Conservation (phyloP, 208 protist genomes). For the Trypanosoma congolense region DNA sequence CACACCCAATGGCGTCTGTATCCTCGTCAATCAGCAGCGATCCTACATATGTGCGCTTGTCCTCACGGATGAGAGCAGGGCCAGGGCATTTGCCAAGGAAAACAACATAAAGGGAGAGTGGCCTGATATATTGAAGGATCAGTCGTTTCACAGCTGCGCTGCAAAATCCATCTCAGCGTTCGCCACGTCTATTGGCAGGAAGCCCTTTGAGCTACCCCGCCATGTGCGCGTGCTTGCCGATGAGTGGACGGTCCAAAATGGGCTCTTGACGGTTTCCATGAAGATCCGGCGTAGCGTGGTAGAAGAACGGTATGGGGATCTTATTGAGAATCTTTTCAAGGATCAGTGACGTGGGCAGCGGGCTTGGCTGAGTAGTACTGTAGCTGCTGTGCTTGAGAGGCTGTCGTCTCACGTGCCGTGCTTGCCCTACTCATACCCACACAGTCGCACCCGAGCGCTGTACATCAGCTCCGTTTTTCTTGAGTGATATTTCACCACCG, state of each 20-base stretch:
- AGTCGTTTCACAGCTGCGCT: constrained; percentile 42
- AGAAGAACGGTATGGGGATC: constrained; percentile 38
- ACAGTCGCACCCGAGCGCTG: too few species aligned
- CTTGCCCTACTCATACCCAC: too few species aligned
- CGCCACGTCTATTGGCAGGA: constrained; percentile 25
- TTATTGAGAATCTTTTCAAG: constrained; percentile 55
- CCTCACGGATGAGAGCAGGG: constrained; percentile 34
- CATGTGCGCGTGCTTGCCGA: constrained; percentile 52
- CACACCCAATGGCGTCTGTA: constrained; percentile 45
- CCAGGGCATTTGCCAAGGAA: constrained; percentile 17
- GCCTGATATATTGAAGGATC: constrained; percentile 29
- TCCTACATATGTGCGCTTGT: constrained; percentile 58
- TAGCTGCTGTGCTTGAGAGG: too few species aligned
- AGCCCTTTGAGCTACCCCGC: constrained; percentile 52
- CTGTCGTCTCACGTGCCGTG: too few species aligned
- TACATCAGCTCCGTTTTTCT: too few species aligned
- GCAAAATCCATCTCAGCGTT: constrained; percentile 42
- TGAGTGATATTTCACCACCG: too few species aligned
- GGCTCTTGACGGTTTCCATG: constrained; percentile 54
- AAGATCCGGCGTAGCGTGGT: constrained; percentile 63
- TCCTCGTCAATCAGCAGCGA: constrained; percentile 63
- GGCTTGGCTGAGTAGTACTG: too few species aligned
- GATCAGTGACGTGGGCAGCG: constrained; percentile 12
- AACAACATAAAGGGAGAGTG: constrained; percentile 12
- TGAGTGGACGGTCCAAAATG: constrained; percentile 80